Percentiles rank a stretch among this genome's conserved stretches.
These are phyloP conservation scores for Phytophthora crassamura DNA, from an alignment of 352 stramenopile genomes.

Conservation along the genomic window DNA sequence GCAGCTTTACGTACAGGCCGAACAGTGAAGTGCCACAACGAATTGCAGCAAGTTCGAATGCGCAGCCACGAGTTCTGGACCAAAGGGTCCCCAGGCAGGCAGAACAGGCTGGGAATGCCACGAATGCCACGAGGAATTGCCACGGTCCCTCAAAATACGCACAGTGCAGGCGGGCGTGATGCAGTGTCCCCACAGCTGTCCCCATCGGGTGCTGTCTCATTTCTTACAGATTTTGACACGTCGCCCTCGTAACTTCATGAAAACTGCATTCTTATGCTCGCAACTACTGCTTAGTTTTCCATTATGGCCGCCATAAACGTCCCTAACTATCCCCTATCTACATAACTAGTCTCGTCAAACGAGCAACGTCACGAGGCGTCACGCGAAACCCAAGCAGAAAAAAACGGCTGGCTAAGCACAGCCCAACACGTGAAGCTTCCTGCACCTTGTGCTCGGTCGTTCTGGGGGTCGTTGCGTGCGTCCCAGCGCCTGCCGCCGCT, in stretches of 20 bases:
- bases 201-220: constrained; percentile 15
- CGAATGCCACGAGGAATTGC: constrained; percentile 23
- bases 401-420: constrained; percentile 29
- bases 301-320: constrained; percentile 1
- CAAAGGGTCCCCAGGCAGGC: constrained; percentile 21
- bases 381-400: constrained; percentile 12
- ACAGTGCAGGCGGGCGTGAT: constrained; percentile 12
- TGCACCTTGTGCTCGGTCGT: constrained; percentile 11
- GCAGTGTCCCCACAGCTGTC: constrained; percentile 32
- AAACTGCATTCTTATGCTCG: too few relatives aligned
- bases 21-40: background rate
- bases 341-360: constrained; percentile 7
- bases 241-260: too few relatives aligned
- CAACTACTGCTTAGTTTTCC: background rate
- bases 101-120: background rate
- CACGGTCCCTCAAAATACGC: constrained; percentile 30
- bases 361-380: constrained; percentile 4
- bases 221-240: background rate
- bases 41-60: constrained; percentile 3
- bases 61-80: constrained; percentile 19
- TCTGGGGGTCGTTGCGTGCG: constrained; percentile 10
- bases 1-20: too few relatives aligned
- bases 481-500: constrained; percentile 4
- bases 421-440: constrained; percentile 13
- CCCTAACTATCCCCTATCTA: background rate